Conservation (phyloP, 139 green algal species). For the Pleodorina starrii region DNA sequence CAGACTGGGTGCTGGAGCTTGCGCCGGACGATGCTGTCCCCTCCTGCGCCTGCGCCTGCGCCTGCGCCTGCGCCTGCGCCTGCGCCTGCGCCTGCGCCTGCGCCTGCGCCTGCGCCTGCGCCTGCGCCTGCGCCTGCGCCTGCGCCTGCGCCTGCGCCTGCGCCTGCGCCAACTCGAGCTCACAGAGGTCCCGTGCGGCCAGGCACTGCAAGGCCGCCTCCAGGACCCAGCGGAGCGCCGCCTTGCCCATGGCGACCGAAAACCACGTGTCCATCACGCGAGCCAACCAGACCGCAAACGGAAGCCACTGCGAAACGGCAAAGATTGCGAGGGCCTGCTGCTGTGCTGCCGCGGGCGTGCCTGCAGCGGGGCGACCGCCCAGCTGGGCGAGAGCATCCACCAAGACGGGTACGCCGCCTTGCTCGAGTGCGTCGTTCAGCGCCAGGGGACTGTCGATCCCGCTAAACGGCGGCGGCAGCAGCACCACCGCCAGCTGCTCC, state of each 20-base stretch:
- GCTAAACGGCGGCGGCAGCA: neutral
- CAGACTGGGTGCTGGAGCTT: neutral
- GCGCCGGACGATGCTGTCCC: neutral
- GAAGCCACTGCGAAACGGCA: neutral
- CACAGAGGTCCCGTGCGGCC: neutral
- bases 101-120: too few relatives aligned
- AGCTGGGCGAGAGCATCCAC: neutral
- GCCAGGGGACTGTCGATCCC: neutral
- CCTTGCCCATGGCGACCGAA: neutral
- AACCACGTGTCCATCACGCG: neutral
- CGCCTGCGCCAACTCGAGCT: neutral
- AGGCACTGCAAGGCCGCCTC: slow-evolving; percentile 8
- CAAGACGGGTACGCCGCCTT: neutral
- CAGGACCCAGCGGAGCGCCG: neutral
- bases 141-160: too few relatives aligned
- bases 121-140: too few relatives aligned
- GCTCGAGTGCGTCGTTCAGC: neutral
- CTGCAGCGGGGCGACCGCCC: neutral
- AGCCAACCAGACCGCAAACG: neutral
- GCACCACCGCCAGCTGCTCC: neutral
- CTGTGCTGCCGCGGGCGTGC: neutral
- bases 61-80: neutral
- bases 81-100: too few relatives aligned
- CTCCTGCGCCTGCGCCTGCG: neutral
- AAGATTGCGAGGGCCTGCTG: neutral